These are phyloP conservation scores for Lolium rigidum DNA, from an alignment of 176 grass and related monocot species.

Conservation along the genomic window DNA sequence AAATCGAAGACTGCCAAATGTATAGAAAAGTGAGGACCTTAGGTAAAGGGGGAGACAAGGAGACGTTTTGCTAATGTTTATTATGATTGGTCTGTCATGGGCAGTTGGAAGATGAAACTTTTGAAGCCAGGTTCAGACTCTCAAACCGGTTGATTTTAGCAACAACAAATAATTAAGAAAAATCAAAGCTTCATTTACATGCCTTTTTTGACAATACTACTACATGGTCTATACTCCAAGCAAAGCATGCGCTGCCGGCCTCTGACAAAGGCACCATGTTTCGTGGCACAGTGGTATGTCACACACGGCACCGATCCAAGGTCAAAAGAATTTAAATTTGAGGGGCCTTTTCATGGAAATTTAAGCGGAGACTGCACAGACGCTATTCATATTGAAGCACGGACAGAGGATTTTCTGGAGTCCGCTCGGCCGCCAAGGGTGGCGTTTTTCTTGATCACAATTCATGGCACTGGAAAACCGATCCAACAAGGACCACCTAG, in stretches of 20 bases:
- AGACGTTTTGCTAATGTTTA: constrained; percentile 11
- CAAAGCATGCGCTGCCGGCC: constrained; percentile 21
- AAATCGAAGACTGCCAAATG: not conserved
- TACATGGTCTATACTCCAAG: constrained; percentile 11
- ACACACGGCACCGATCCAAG: not conserved
- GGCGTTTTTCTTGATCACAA: not conserved
- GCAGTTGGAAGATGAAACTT: not conserved
- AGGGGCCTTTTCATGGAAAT: not conserved
- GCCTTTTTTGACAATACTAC: constrained; percentile 48
- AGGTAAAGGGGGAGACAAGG: not conserved
- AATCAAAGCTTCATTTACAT: constrained; percentile 30
- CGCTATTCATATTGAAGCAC: not conserved
- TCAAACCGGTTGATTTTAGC: constrained; percentile 37
- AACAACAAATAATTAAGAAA: not conserved
- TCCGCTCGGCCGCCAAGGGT: too few relatives aligned
- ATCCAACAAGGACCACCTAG: not conserved
- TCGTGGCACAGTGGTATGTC: not conserved
- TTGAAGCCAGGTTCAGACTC: constrained; percentile 40
- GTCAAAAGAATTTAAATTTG: constrained; percentile 29
- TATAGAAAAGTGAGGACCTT: not conserved
- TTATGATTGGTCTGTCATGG: not conserved
- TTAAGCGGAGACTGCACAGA: not conserved
- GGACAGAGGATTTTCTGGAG: not conserved
- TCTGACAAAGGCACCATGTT: constrained; percentile 22
- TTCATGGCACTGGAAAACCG: not conserved